Conservation (phyloP, 2,329 filamentous ascomycete genomes). For the Amylocarpus encephaloides region DNA sequence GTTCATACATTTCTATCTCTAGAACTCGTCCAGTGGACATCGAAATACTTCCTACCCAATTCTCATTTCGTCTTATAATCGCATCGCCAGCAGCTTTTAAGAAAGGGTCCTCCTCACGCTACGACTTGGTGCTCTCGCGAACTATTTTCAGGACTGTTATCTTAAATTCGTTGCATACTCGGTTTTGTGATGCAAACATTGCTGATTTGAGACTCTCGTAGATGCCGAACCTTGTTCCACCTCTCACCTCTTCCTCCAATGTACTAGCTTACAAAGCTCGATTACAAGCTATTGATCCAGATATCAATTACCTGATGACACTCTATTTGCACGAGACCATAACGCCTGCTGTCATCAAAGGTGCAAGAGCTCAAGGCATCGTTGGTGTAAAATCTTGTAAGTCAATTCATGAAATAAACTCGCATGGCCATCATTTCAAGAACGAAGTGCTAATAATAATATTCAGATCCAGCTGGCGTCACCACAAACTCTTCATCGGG, state of each 20-base stretch:
- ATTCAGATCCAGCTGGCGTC: slow-evolving; percentile 45
- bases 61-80: too few species aligned
- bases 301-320: slow-evolving; percentile 67
- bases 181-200: neutral
- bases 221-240: slow-evolving; percentile 58
- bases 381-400: slow-evolving; percentile 25
- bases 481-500: slow-evolving; percentile 64
- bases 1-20: too few species aligned
- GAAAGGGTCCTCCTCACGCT: too few species aligned
- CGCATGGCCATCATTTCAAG: neutral
- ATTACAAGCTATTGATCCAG: slow-evolving; percentile 53
- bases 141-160: too few species aligned
- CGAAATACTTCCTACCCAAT: too few species aligned
- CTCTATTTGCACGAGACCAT: slow-evolving; percentile 40
- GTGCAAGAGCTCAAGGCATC: slow-evolving; percentile 26
- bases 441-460: neutral
- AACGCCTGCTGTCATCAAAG: slow-evolving; percentile 24
- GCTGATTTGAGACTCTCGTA: neutral
- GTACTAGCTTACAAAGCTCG: slow-evolving; percentile 61
- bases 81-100: too few species aligned
- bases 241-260: slow-evolving; percentile 53
- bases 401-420: neutral
- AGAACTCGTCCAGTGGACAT: too few species aligned
- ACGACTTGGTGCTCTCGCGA: too few species aligned
- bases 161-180: neutral